Evolutionary conservation across 2,329 filamentous ascomycete species (phyloP), one percentile per base, ranked within the genome.

Genomic region (Ceratocystis colombiana): DNA sequence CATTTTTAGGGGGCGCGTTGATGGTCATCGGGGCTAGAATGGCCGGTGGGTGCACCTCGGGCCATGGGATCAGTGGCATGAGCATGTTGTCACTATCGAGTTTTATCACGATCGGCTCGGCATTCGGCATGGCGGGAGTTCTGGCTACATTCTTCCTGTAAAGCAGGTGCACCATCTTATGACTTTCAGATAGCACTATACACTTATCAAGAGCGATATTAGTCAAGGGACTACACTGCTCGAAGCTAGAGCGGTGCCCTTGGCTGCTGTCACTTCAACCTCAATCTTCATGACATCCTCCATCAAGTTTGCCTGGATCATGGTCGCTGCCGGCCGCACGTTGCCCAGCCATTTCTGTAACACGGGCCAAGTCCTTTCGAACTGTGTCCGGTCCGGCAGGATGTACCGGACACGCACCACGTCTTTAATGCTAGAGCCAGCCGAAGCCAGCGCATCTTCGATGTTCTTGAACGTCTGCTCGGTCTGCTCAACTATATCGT

Each of bases 41-140:
- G 65, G 85, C 82, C 0, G 85, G 84, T 1, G 86, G 86, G 0
- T 89, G 86, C 69, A 87, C 86, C 0, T 86, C 83, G 4, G 86
- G 86, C 0, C 86, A 89, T 72, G 86, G 86, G 0, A 84, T 89
- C 69, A 87, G 82, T 67, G 86, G 86, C 0, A 79, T 88, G 71
- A 81, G 82, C n/a, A 75, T 85, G 68, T 75, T 88, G 63, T 84
- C 82, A 0, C 74, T 81, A 3, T 82, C 84, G 8, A 88, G 86
- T 71, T 77, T 87, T 66, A 73, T 88, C 12, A 85, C 83, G 0
- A 83, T 87, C 28, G 79, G 74, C 2, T 75, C 79, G 4, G 80
- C 84, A 70, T 87, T 88, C 75, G 79, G 72, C 0, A 78, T 78
- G 0, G 85, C 83, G 2, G 44, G 63, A 71, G 61, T 72, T 10